Evolutionary conservation across 225 moss, liverwort and hornwort species (phyloP), one percentile per base, ranked within the genome.

Genomic region (Straminergon stramineum): DNA sequence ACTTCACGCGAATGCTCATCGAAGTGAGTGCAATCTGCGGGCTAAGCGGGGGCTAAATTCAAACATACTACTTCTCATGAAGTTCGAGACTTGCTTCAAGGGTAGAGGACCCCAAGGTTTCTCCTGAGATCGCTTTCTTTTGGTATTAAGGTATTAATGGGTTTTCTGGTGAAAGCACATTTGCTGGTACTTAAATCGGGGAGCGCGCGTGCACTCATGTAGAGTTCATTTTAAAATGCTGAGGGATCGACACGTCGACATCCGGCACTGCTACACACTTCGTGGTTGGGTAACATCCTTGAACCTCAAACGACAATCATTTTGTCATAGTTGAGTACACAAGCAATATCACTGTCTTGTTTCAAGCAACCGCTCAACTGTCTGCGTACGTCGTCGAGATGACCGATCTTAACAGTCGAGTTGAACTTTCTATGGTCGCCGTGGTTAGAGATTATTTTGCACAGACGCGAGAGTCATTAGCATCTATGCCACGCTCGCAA

Each of bases 201-300:
- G 82, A 57, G 70, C 89, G 96, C 96, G 71, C 88, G 91, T 87
- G 58, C 82, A 78, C 43, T 22, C 23, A 24, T 41, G 43, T 31
- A 73, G n/a, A 69, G 14, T n/a, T 61, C 58, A 45, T 70, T 28
- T 18, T 66, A 27, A 37, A 79, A 51, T 39, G 45, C 79, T n/a
- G 43, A 73, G 35, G 65, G 57, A 75, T 75, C 27, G 35, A 79
- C 67, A 56, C 84, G 53, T 89, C 45, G 45, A 90, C 68, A 84
- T 69, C 82, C 24, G 35, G 52, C 16, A 75, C 71, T 28, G 57
- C 76, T n/a, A 5, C 14, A 5, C 15, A 43, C 66, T 37, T 28
- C 55, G 48, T 79, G 64, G 30, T 79, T 83, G 57, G 58, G 69
- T 84, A 41, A 43, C 41, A 71, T 37, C 79, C 79, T 64, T 74